phyloP scores from a whole-genome alignment of 176 grass and related monocot genomes.

The Puya raimondii region DNA sequence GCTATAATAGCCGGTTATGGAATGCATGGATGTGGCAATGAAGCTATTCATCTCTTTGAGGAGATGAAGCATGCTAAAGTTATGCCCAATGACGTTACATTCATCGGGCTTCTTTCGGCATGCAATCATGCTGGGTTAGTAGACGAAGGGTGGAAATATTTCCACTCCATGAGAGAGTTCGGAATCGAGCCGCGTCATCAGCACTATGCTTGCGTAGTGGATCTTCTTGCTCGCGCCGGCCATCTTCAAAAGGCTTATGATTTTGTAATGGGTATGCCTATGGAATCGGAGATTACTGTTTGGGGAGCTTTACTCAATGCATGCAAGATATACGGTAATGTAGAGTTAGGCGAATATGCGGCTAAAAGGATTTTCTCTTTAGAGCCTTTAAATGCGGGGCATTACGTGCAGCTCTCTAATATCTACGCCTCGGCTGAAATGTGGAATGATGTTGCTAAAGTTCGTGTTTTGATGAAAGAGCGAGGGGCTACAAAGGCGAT shows the following conservation, averaged over 20 bases:
- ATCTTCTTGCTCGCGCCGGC: slow-evolving; percentile 56
- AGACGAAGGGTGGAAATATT: slow-evolving; percentile 61
- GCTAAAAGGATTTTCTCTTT: slow-evolving; percentile 49
- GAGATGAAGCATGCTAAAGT: slow-evolving; percentile 44
- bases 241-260: slow-evolving; percentile 43
- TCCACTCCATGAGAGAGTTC: slow-evolving; percentile 53
- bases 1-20: slow-evolving; percentile 51
- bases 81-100: slow-evolving; percentile 55
- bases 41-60: slow-evolving; percentile 40
- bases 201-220: slow-evolving; percentile 60
- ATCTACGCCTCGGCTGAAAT: slow-evolving; percentile 56
- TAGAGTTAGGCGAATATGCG: slow-evolving; percentile 40
- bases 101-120: slow-evolving; percentile 51
- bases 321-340: slow-evolving; percentile 46
- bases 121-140: slow-evolving; percentile 49
- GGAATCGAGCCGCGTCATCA: slow-evolving; percentile 50
- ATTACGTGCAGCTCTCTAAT: slow-evolving; percentile 75
- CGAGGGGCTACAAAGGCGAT: slow-evolving; percentile 45
- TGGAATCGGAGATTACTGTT: slow-evolving; percentile 46
- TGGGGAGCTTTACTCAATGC: slow-evolving; percentile 67
- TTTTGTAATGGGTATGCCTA: slow-evolving; percentile 52
- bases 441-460: slow-evolving; percentile 55
- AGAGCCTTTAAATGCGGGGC: slow-evolving; percentile 47
- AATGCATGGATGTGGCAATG: slow-evolving; percentile 37
- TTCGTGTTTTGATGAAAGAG: slow-evolving; percentile 54